A percentile compares a stretch with the other conserved stretches of the same genome.
These are phyloP conservation scores for Rhizophagus sp. DNA, from an alignment of 192 early-diverging fungal genomes.

Conservation along the genomic window DNA sequence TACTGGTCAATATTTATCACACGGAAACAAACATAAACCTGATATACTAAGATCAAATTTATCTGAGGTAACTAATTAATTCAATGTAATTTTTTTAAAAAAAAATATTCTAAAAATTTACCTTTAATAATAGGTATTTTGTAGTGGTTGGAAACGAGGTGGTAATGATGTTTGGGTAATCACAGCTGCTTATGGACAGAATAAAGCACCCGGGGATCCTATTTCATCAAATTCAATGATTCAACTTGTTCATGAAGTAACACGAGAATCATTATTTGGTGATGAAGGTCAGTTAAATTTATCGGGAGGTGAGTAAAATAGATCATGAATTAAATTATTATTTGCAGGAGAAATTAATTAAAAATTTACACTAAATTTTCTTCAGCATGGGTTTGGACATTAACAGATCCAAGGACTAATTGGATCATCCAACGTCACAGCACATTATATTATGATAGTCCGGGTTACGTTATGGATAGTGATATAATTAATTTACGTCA, in stretches of 20 bases:
- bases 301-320: not conserved
- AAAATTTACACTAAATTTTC: not conserved
- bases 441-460: not conserved
- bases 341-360: too few relatives aligned
- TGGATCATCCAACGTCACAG: not conserved
- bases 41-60: not conserved
- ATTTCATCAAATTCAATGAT: not conserved
- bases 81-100: too few relatives aligned
- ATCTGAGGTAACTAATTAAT: not conserved
- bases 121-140: not conserved
- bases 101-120: not conserved
- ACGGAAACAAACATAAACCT: not conserved
- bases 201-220: not conserved
- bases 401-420: not conserved
- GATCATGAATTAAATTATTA: too few relatives aligned
- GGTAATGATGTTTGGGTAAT: not conserved
- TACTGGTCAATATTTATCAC: not conserved
- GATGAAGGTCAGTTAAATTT: not conserved
- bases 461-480: not conserved
- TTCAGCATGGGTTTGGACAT: not conserved
- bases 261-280: not conserved
- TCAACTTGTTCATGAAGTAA: not conserved
- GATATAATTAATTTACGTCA: not conserved
- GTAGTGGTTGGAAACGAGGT: not conserved
- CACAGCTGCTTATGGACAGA: not conserved